Percentiles rank a stretch among this genome's conserved stretches.
Conservation (phyloP, 2,329 filamentous ascomycete genomes). For the Beauveria sp. region DNA sequence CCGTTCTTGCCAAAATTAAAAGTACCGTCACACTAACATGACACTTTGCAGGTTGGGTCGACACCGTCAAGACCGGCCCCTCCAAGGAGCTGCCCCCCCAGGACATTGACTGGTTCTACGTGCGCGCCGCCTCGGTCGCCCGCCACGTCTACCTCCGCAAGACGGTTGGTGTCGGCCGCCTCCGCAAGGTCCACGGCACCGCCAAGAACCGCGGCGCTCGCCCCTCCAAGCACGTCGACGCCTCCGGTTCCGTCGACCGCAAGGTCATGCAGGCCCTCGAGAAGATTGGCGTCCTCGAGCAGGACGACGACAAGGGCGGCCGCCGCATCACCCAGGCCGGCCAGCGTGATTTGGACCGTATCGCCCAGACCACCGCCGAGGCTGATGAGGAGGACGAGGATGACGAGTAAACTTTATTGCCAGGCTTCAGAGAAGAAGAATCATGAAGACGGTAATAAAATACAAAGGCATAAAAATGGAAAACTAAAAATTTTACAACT, state of each 20-base stretch:
- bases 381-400: slow-evolving; percentile 60
- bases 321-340: slow-evolving; percentile 96
- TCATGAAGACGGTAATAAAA: not conserved
- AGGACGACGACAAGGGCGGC: slow-evolving; percentile 97
- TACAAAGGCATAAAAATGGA: not conserved
- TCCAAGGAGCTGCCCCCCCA: slow-evolving; percentile 97
- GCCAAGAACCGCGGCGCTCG: slow-evolving; percentile 94
- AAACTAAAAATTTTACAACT: not conserved
- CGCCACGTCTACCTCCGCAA: slow-evolving; percentile 99
- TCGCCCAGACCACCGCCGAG: slow-evolving; percentile 73
- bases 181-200: slow-evolving; percentile 91
- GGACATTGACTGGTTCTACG: slow-evolving; percentile 94
- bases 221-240: slow-evolving; percentile 92
- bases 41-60: slow-evolving; percentile 73
- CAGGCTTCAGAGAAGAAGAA: not conserved
- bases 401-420: slow-evolving; percentile 47
- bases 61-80: slow-evolving; percentile 97
- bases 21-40: not conserved
- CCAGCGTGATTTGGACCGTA: slow-evolving; percentile 98
- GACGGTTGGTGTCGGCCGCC: slow-evolving; percentile 95
- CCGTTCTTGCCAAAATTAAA: too few species aligned
- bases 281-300: slow-evolving; percentile 98
- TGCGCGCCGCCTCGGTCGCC: slow-evolving; percentile 88
- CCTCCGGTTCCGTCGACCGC: slow-evolving; percentile 91
- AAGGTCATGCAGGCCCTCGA: slow-evolving; percentile 96